Evolutionary conservation across 2,329 filamentous ascomycete genomes (phyloP).

Genomic region (Setomelanomma holmii): DNA sequence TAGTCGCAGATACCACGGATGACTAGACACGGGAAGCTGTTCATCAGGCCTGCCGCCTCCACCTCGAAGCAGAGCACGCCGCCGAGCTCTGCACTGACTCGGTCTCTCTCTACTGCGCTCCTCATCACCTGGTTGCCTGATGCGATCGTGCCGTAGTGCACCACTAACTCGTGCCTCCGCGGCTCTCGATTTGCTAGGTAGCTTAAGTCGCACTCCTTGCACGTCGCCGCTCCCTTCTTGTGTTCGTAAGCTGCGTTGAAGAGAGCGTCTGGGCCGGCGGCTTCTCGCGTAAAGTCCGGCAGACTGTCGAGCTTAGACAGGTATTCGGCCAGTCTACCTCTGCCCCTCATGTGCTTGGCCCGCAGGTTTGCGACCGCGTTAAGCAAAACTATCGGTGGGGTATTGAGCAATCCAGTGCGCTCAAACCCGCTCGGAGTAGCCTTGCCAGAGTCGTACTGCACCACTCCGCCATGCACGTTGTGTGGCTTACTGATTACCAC

Average conservation of each 20-base stretch:
- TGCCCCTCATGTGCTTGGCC: not conserved
- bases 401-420: not conserved
- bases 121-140: too few relatives aligned
- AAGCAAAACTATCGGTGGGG: not conserved
- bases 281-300: not conserved
- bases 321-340: not conserved
- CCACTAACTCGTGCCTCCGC: not conserved
- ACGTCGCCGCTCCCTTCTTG: not conserved
- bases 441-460: constrained; percentile 12
- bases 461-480: constrained; percentile 6
- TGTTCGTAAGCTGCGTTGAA: not conserved
- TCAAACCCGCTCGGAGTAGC: not conserved
- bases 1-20: too few relatives aligned
- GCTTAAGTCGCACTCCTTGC: not conserved
- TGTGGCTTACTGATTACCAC: constrained; percentile 4
- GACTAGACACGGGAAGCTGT: too few relatives aligned
- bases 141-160: not conserved
- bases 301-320: not conserved
- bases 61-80: too few relatives aligned
- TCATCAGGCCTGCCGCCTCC: too few relatives aligned
- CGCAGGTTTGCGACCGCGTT: not conserved
- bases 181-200: not conserved
- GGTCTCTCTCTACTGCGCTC: too few relatives aligned
- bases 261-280: not conserved
- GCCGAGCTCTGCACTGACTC: too few relatives aligned